These are phyloP conservation scores for Coprinopsis sp. DNA, from an alignment of 768 basidiomycete genomes.

Conservation along the genomic window DNA sequence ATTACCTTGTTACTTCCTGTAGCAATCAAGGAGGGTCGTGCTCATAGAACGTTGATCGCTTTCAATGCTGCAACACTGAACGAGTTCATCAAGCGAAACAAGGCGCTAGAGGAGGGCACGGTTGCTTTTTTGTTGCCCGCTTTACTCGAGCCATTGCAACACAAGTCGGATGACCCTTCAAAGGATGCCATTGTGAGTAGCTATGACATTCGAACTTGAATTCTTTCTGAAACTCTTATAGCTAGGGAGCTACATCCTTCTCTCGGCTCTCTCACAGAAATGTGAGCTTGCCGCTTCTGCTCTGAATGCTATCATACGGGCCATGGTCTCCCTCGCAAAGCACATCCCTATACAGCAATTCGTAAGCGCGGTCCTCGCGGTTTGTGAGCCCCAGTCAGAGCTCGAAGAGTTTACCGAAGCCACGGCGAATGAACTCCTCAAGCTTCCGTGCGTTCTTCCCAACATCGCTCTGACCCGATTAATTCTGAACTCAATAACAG, in stretches of 20 bases:
- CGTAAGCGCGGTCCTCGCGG: constrained; percentile 57
- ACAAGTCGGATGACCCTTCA: constrained; percentile 24
- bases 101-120: constrained; percentile 59
- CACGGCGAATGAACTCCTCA: constrained; percentile 37
- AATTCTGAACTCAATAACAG: constrained; percentile 23
- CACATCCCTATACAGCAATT: constrained; percentile 53
- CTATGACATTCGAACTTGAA: background rate
- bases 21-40: constrained; percentile 43
- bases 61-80: constrained; percentile 81
- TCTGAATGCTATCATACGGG: constrained; percentile 50
- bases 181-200: constrained; percentile 55
- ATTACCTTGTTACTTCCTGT: constrained; percentile 59
- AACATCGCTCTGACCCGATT: background rate
- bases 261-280: constrained; percentile 67
- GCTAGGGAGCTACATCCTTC: constrained; percentile 72
- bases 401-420: constrained; percentile 42
- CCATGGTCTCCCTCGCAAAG: constrained; percentile 48
- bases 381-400: constrained; percentile 60
- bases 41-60: constrained; percentile 70
- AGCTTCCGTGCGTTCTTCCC: constrained; percentile 42
- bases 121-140: constrained; percentile 64
- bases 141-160: constrained; percentile 52
- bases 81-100: constrained; percentile 65
- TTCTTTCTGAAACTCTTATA: constrained; percentile 18
- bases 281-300: constrained; percentile 54